phyloP scores from a whole-genome alignment of 305 asterid species.

The Fraxinus dipetala region DNA sequence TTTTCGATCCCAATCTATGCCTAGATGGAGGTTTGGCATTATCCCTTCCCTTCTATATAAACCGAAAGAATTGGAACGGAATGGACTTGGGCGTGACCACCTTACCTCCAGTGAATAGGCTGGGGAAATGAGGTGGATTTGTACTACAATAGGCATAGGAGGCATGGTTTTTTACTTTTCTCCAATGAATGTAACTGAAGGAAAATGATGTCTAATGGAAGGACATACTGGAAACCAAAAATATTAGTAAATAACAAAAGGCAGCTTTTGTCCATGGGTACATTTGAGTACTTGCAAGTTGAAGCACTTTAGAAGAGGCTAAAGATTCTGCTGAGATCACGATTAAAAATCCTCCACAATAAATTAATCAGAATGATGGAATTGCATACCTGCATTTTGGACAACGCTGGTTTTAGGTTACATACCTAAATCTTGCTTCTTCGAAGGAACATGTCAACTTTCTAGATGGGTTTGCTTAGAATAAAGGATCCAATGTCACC shows the following conservation, averaged over 20 bases:
- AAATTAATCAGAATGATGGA: background rate
- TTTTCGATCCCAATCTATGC: background rate
- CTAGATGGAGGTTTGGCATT: slow-evolving; percentile 1
- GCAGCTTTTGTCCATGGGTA: background rate
- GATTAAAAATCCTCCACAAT: background rate
- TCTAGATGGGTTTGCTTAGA: background rate
- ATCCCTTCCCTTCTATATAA: background rate
- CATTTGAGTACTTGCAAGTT: background rate
- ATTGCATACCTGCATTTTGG: background rate
- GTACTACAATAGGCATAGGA: background rate
- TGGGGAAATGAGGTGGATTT: background rate
- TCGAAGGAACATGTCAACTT: background rate
- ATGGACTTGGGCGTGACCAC: background rate
- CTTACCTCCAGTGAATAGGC: background rate
- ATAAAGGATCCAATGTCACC: background rate
- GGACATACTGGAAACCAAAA: background rate
- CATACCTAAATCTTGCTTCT: background rate
- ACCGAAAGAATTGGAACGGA: background rate
- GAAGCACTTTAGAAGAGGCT: background rate
- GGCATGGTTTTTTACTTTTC: background rate
- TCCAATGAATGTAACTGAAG: background rate
- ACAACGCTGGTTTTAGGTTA: background rate
- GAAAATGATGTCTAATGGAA: background rate
- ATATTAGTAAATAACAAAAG: background rate
- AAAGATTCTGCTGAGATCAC: background rate